These are phyloP conservation scores for Trichosporon sp. DNA, from an alignment of 1,284 basidiomycete species.

Conservation along the genomic window DNA sequence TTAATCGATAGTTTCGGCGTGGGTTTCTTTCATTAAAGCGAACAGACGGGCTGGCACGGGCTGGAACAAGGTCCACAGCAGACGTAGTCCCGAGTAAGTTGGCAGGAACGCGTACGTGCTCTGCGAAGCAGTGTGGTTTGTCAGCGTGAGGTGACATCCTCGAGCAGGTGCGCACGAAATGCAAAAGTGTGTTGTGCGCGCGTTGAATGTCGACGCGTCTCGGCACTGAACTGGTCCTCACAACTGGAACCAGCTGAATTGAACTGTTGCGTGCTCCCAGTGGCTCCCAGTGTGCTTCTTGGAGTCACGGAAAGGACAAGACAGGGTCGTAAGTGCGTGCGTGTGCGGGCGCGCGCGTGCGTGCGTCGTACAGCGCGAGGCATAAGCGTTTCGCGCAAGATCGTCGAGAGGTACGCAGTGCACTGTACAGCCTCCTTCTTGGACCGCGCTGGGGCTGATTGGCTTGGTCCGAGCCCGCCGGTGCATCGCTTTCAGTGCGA, in stretches of 20 bases:
- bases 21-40: too few relatives aligned
- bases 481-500: not conserved
- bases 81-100: not conserved
- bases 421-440: not conserved
- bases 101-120: not conserved
- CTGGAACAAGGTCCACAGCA: too few relatives aligned
- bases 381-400: not conserved
- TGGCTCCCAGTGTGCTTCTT: too few relatives aligned
- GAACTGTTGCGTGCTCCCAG: not conserved
- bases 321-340: not conserved
- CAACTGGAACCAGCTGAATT: not conserved
- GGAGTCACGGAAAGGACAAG: not conserved
- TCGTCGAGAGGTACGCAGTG: not conserved
- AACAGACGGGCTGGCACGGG: too few relatives aligned
- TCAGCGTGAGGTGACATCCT: not conserved
- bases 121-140: not conserved
- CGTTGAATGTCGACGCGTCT: too few relatives aligned
- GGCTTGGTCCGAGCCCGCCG: not conserved
- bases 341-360: too few relatives aligned
- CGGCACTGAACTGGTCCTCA: not conserved
- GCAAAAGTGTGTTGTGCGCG: not conserved
- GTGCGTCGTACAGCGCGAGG: not conserved
- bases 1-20: not conserved
- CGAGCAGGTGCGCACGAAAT: not conserved
- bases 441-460: not conserved